A percentile compares a stretch with the other conserved stretches of the same genome.
These are phyloP conservation scores for Fusarium heterosporum DNA, from an alignment of 2,329 filamentous ascomycete genomes.

Conservation along the genomic window DNA sequence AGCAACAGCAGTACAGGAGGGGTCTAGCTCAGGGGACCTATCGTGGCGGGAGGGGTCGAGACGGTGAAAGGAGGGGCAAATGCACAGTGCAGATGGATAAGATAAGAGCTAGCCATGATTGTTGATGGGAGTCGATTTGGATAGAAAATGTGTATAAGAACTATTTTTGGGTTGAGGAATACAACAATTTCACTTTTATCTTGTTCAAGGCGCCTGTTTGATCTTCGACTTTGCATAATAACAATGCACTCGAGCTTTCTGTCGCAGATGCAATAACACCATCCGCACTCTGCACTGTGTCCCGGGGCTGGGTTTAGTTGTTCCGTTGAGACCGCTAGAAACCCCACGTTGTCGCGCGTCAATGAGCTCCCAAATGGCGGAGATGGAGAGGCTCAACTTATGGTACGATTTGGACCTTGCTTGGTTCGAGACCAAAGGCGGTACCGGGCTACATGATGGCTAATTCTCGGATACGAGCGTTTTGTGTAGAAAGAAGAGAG, in stretches of 20 bases:
- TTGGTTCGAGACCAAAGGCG: slow-evolving; percentile 15
- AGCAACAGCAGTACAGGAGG: slow-evolving; percentile 36
- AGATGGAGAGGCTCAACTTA: slow-evolving; percentile 22
- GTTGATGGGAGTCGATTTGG: background rate
- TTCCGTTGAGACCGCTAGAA: slow-evolving; percentile 38
- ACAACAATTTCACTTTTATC: background rate
- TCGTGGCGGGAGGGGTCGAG: slow-evolving; percentile 31
- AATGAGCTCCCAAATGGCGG: slow-evolving; percentile 23
- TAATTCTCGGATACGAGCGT: slow-evolving; percentile 9
- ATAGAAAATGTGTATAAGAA: background rate
- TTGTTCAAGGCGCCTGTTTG: background rate
- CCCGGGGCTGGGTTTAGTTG: slow-evolving; percentile 33
- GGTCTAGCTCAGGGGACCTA: slow-evolving; percentile 40
- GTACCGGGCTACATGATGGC: background rate
- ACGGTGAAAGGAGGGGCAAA: slow-evolving; percentile 44
- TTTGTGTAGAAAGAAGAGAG: background rate
- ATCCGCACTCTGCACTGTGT: slow-evolving; percentile 29
- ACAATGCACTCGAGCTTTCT: background rate
- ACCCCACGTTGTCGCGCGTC: slow-evolving; percentile 32
- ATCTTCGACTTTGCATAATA: too few species aligned
- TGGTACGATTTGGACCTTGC: slow-evolving; percentile 32
- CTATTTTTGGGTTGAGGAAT: background rate
- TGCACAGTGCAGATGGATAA: slow-evolving; percentile 47
- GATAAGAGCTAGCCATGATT: slow-evolving; percentile 14
- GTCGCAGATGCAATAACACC: background rate